These are phyloP conservation scores for Xerocomellus amylosporus DNA, from an alignment of 768 basidiomycete species.

Conservation along the genomic window DNA sequence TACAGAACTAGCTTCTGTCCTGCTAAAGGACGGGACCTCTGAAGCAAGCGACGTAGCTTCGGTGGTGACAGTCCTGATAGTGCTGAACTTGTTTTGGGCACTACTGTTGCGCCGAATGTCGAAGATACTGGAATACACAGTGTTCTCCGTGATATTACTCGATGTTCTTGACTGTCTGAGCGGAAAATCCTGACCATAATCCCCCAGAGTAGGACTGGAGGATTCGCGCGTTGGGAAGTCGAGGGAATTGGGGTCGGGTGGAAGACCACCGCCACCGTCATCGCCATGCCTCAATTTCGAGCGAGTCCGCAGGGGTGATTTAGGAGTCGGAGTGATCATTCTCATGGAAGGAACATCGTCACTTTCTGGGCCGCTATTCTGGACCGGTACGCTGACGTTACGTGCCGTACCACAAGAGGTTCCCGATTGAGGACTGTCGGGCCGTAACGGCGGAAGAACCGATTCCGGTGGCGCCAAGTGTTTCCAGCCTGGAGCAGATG, in stretches of 20 bases:
- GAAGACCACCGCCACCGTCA: slow-evolving; percentile 5
- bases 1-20: slow-evolving; percentile 60
- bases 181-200: slow-evolving; percentile 35
- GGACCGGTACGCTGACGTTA: slow-evolving; percentile 16
- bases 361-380: slow-evolving; percentile 28
- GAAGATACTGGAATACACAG: slow-evolving; percentile 60
- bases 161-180: slow-evolving; percentile 64
- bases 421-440: slow-evolving; percentile 55
- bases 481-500: slow-evolving; percentile 38
- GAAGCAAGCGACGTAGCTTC: slow-evolving; percentile 64
- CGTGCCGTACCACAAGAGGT: slow-evolving; percentile 34
- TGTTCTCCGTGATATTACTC: slow-evolving; percentile 55
- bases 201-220: slow-evolving; percentile 33
- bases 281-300: slow-evolving; percentile 19
- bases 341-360: slow-evolving; percentile 41
- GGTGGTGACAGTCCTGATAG: slow-evolving; percentile 78
- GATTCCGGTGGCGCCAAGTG: slow-evolving; percentile 50
- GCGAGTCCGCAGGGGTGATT: slow-evolving; percentile 52
- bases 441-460: slow-evolving; percentile 48
- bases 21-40: slow-evolving; percentile 62
- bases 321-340: slow-evolving; percentile 37
- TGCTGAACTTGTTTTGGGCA: slow-evolving; percentile 64
- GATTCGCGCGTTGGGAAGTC: slow-evolving; percentile 33
- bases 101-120: slow-evolving; percentile 46
- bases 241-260: slow-evolving; percentile 23